A percentile compares a stretch with the other conserved stretches of the same genome.
Evolutionary conservation across 192 early-diverging fungal species (phyloP).

Genomic region (Phlyctochytrium arcticum): DNA sequence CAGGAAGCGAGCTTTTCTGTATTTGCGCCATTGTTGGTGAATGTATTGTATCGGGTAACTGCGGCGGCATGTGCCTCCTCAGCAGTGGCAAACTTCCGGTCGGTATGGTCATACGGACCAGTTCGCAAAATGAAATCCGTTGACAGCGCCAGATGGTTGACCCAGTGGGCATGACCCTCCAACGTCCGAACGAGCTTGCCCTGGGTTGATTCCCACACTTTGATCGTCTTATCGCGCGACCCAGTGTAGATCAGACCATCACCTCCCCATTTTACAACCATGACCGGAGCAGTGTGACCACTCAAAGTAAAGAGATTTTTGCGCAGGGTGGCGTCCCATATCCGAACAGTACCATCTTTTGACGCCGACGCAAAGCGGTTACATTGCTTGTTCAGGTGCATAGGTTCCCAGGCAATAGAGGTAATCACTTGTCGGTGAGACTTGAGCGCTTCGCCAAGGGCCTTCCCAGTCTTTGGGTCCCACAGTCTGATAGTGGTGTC

Average conservation of each 20-base stretch:
- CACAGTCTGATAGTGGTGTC: slow-evolving; percentile 83
- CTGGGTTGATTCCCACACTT: slow-evolving; percentile 77
- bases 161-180: slow-evolving; percentile 95
- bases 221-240: slow-evolving; percentile 92
- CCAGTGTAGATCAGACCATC: slow-evolving; percentile 89
- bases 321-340: slow-evolving; percentile 87
- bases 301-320: slow-evolving; percentile 72
- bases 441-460: slow-evolving; percentile 68
- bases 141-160: slow-evolving; percentile 87
- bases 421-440: slow-evolving; percentile 92
- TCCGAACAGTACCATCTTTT: slow-evolving; percentile 87
- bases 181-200: slow-evolving; percentile 83
- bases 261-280: slow-evolving; percentile 95
- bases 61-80: slow-evolving; percentile 72
- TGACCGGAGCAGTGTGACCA: slow-evolving; percentile 89
- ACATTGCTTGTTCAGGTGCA: slow-evolving; percentile 76
- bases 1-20: slow-evolving; percentile 83
- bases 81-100: slow-evolving; percentile 49
- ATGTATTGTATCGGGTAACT: slow-evolving; percentile 66
- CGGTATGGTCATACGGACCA: slow-evolving; percentile 86
- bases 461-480: slow-evolving; percentile 83
- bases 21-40: slow-evolving; percentile 54
- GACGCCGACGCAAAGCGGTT: slow-evolving; percentile 84
- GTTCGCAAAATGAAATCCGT: slow-evolving; percentile 90
- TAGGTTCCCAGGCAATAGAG: slow-evolving; percentile 88